A percentile compares a stretch with the other conserved stretches of the same genome.
phyloP scores from a whole-genome alignment of 176 grass and related monocot species.

The Oryza australiensis region DNA sequence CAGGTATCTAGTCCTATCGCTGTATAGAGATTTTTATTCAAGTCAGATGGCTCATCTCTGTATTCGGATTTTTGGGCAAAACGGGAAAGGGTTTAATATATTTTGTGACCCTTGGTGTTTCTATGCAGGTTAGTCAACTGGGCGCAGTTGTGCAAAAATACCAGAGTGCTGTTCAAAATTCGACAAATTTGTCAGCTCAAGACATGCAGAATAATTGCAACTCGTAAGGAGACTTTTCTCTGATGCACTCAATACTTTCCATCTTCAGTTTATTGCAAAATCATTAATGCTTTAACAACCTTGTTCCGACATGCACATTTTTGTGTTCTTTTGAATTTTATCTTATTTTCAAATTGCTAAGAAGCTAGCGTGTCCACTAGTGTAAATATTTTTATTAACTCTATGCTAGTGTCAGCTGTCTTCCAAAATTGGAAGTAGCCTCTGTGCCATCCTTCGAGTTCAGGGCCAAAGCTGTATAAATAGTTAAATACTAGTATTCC shows the following conservation, averaged over 20 bases:
- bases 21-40: constrained; percentile 5
- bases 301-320: background rate
- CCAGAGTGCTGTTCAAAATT: constrained; percentile 77
- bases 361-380: background rate
- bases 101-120: constrained; percentile 24
- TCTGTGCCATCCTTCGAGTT: background rate
- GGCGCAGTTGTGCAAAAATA: constrained; percentile 85
- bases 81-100: constrained; percentile 11
- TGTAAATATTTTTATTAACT: background rate
- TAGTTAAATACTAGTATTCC: background rate
- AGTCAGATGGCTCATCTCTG: background rate
- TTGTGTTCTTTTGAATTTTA: constrained; percentile 20
- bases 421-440: background rate
- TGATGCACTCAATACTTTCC: constrained; percentile 15
- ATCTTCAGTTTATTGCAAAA: background rate
- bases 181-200: constrained; percentile 64
- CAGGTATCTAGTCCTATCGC: constrained; percentile 52
- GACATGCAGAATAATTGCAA: constrained; percentile 97
- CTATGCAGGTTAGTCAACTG: constrained; percentile 81
- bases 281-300: constrained; percentile 20
- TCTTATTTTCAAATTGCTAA: constrained; percentile 1
- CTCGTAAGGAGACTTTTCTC: constrained; percentile 65
- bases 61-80: constrained; percentile 12
- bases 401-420: background rate
- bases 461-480: constrained; percentile 9